A percentile compares a stretch with the other conserved stretches of the same genome.
Conservation (phyloP, 1,139 yeast species). For the Yamadazyma mexicana region DNA sequence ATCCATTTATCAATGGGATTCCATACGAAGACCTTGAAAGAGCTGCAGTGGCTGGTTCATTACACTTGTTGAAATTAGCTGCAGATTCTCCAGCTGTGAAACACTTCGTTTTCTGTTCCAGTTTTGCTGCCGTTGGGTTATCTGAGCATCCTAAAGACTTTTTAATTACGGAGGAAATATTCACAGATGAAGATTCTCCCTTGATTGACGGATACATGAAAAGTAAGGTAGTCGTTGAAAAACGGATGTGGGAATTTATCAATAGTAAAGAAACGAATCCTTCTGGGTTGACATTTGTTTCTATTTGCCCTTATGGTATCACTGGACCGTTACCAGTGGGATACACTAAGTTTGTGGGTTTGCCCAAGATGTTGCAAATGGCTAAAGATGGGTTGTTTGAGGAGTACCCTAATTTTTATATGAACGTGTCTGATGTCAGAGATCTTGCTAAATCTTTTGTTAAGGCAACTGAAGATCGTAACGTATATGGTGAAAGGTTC, state of each 20-base stretch:
- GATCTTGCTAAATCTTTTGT: constrained; percentile 19
- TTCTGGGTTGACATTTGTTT: constrained; percentile 11
- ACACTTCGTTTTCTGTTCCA: constrained; percentile 22
- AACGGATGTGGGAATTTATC: constrained; percentile 16
- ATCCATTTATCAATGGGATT: constrained; percentile 12
- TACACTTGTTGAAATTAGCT: constrained; percentile 13
- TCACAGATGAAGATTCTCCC: constrained; percentile 8
- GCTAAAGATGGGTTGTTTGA: neutral
- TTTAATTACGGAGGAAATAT: constrained; percentile 7
- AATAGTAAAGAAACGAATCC: constrained; percentile 9
- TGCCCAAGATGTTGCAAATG: neutral
- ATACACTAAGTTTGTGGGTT: constrained; percentile 6
- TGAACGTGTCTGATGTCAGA: constrained; percentile 18
- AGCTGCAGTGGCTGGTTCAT: constrained; percentile 16
- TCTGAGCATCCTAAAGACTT: constrained; percentile 6
- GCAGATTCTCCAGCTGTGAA: constrained; percentile 17
- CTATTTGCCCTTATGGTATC: constrained; percentile 18
- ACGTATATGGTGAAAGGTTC: constrained; percentile 15
- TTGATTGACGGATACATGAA: constrained; percentile 14
- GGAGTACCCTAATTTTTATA: neutral
- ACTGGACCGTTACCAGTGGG: constrained; percentile 18
- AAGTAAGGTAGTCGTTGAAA: constrained; percentile 16
- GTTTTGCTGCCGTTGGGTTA: constrained; percentile 18
- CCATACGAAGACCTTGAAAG: constrained; percentile 12
- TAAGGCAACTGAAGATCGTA: constrained; percentile 11